Conservation (phyloP, 2,329 filamentous ascomycete species). For the Nannizziopsis arthrosporioides region DNA sequence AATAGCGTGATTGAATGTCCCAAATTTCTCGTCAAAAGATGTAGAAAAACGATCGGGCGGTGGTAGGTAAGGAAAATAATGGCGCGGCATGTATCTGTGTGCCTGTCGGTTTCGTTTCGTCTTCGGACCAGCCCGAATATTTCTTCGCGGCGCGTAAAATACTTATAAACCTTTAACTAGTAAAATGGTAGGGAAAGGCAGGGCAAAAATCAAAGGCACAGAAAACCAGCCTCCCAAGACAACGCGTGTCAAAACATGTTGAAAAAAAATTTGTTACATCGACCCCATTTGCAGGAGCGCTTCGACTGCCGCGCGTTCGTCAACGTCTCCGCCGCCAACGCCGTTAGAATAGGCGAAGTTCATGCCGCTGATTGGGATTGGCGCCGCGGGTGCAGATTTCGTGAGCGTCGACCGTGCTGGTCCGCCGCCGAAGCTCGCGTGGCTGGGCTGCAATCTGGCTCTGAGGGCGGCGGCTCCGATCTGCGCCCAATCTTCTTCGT, state of each 20-base stretch:
- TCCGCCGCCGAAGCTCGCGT: slow-evolving; percentile 16
- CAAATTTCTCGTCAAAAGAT: neutral
- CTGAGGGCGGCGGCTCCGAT: slow-evolving; percentile 78
- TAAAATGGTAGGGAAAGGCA: neutral
- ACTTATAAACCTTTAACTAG: too few species aligned
- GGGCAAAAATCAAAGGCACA: slow-evolving; percentile 6
- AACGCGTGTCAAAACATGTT: neutral
- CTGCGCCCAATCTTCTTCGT: slow-evolving; percentile 91
- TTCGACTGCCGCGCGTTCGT: slow-evolving; percentile 40
- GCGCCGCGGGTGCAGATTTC: slow-evolving; percentile 29
- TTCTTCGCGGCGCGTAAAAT: neutral
- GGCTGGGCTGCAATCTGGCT: slow-evolving; percentile 40
- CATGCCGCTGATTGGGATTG: slow-evolving; percentile 25
- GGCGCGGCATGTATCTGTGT: neutral
- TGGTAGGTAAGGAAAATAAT: neutral
- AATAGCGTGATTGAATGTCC: neutral
- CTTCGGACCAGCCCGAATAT: slow-evolving; percentile 9
- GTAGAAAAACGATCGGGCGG: neutral
- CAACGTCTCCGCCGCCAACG: slow-evolving; percentile 20
- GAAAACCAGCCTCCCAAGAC: neutral
- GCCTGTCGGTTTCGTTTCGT: neutral
- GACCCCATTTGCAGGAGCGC: slow-evolving; percentile 39
- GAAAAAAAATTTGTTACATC: slow-evolving; percentile 25
- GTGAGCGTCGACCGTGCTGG: slow-evolving; percentile 30
- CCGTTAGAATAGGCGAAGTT: slow-evolving; percentile 26